Evolutionary conservation across 495 filamentous ascomycete genomes (phyloP), one percentile per base, ranked within the genome.

Genomic region (Neurospora intermedia): DNA sequence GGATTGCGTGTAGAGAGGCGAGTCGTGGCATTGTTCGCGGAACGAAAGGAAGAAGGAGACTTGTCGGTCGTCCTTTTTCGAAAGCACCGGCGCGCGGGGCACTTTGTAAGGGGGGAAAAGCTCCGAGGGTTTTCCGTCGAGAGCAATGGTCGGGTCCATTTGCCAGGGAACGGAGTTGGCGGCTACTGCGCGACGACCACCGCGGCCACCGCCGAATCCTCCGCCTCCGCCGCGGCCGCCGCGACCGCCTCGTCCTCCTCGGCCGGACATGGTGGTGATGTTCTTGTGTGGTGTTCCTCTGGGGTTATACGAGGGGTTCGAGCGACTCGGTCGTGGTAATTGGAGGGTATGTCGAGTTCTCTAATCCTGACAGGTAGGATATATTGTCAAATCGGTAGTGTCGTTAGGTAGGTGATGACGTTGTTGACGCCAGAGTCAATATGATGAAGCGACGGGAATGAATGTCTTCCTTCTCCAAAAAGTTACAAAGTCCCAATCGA

Each of bases 1-100:
- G 2, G 78, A 75, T 70, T 86, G 81, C 10, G 86, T 88, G 76
- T 87, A 88, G 43, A 87, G 79, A 0, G 86, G 85, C 0, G 80
- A 77, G 62, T 82, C 78, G 75, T 88, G 85, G 77, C 84, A 81
- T 59, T 84, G 80, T 20, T 80, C 79, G 69, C 85, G 85, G 75
- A 87, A 81, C 38, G 82, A 75, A 74, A 85, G 80, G 77, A 86
- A 87, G 76, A 76, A 76, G 2, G 80, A 77, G 70, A 88, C 77
- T 73, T 84, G 77, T 70, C 80, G 81, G 42, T 80, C 78, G 75
- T 88, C 86, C 35, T 79, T 76, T 11, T 76, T 73, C 59, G 80
- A 78, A 70, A 85, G 83, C 18, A 75, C 69, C 6, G 80, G 77
- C 0, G 84, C 80, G 39, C 75, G 69, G 18, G 86, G 85, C 3